These are phyloP conservation scores for Paxillus ammoniavirescens DNA, from an alignment of 768 basidiomycete genomes.

Conservation along the genomic window DNA sequence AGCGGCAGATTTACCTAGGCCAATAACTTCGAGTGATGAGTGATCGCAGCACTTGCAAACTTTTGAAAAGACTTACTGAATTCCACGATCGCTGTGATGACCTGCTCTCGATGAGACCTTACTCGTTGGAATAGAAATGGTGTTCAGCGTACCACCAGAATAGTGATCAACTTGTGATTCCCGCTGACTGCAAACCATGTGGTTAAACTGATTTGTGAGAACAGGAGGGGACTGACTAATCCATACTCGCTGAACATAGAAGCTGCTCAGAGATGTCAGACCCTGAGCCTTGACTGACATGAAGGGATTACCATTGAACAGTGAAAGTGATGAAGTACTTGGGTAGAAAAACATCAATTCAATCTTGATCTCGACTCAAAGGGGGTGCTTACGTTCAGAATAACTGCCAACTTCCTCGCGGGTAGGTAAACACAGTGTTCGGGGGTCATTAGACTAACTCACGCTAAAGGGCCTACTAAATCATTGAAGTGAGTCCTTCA, in stretches of 20 bases:
- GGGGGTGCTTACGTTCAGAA: too few relatives aligned
- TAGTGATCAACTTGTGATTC: background rate
- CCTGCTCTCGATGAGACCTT: background rate
- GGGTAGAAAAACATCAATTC: background rate
- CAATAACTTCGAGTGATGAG: conserved; percentile 4
- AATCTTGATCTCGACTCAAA: background rate
- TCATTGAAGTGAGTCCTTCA: background rate
- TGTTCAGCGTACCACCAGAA: conserved; percentile 1
- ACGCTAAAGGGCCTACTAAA: background rate
- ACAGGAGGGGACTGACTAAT: background rate
- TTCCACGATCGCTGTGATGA: background rate
- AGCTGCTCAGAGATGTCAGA: conserved; percentile 1
- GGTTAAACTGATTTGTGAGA: background rate
- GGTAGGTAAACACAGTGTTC: too few relatives aligned
- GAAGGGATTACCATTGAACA: conserved; percentile 4
- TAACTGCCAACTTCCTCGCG: too few relatives aligned
- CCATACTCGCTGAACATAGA: conserved; percentile 8
- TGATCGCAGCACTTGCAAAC: background rate
- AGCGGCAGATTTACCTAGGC: conserved; percentile 1
- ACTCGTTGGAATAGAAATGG: background rate
- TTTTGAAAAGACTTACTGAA: conserved; percentile 1
- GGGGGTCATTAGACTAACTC: background rate
- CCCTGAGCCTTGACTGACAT: background rate
- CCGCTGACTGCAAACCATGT: conserved; percentile 6
- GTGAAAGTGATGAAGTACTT: conserved; percentile 1